Evolutionary conservation across 2,329 filamentous ascomycete genomes (phyloP), one percentile per base, ranked within the genome.

Genomic region (Aspergillus sojae): DNA sequence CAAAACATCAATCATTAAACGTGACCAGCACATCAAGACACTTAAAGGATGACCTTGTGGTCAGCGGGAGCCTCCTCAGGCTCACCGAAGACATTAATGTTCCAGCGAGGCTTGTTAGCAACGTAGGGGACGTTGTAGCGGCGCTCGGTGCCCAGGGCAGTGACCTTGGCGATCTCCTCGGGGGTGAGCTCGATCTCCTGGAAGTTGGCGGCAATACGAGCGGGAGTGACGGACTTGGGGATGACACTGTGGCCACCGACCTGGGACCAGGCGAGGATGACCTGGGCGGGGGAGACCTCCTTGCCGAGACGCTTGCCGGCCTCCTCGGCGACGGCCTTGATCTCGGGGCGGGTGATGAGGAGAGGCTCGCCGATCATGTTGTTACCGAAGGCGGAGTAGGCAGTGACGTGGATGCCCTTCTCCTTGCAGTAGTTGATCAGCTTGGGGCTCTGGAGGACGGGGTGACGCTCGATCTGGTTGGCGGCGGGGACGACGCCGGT

Each of bases 401-500:
- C 88, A 70, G 86, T 84, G 54, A 90, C 75, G 64, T 86, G 79
- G 65, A 91, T 89, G 64, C 81, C 81, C 74, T 89, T 85, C 67
- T 81, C 74, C 59, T 84, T 77, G 77, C 84, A 87, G 75, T 84
- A 88, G 16, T 83, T 78, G 9, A 89, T 75, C 32, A 91, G 77
- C 21, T 84, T 80, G 2, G 79, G 78, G 72, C 87, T 89, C 73
- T 90, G 89, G 12, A 91, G 81, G 70, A 89, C 89, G 2, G 89
- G 88, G 74, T 91, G 88, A 58, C 87, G 87, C 74, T 91, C 89
- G 66, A 91, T 87, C 77, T 91, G 89, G 77, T 91, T 91, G 68
- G 85, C 84, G 2, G 86, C 86, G 1, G 89, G 89, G 1, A 87
- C 79, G 68, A 91, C 83, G 48, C 76, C 77, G n/a, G 77, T 78